phyloP scores from a whole-genome alignment of 495 filamentous ascomycete genomes.

The Tuber borchii region DNA sequence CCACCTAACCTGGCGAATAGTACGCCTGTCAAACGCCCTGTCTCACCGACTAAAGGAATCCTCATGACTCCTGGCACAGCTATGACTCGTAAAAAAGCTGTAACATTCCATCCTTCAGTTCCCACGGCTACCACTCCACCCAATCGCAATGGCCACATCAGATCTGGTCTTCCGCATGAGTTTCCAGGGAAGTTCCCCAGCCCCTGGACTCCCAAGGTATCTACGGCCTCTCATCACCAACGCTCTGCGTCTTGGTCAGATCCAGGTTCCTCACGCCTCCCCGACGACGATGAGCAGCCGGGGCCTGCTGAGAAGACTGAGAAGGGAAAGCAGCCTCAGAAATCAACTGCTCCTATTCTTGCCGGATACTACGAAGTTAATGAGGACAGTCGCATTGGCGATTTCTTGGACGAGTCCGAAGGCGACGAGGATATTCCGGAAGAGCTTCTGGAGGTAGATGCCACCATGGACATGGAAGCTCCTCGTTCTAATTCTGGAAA shows the following conservation, averaged over 20 bases:
- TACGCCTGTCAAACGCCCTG: conserved; percentile 41
- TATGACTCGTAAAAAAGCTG: conserved; percentile 69
- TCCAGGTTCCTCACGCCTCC: conserved; percentile 25
- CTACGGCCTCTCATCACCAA: conserved; percentile 49
- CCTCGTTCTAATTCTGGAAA: conserved; percentile 78
- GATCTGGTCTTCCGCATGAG: conserved; percentile 50
- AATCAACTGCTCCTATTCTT: conserved; percentile 33
- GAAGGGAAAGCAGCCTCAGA: conserved; percentile 33
- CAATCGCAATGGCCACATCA: conserved; percentile 41
- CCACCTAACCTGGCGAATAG: conserved; percentile 38
- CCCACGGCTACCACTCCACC: conserved; percentile 38
- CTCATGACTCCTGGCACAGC: conserved; percentile 83
- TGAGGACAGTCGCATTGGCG: conserved; percentile 33
- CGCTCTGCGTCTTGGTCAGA: conserved; percentile 46
- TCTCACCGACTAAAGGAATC: conserved; percentile 71
- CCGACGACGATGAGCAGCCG: conserved; percentile 37
- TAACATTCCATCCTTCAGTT: conserved; percentile 61
- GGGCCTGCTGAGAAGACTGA: conserved; percentile 42
- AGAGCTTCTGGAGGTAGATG: conserved; percentile 50
- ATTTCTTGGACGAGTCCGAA: conserved; percentile 30
- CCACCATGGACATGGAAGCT: conserved; percentile 69
- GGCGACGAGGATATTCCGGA: conserved; percentile 40
- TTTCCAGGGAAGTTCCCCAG: conserved; percentile 58
- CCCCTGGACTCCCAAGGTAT: conserved; percentile 53
- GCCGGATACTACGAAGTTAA: conserved; percentile 39